Conservation (phyloP, 495 filamentous ascomycete genomes). For the Cryomyces antarcticus region DNA sequence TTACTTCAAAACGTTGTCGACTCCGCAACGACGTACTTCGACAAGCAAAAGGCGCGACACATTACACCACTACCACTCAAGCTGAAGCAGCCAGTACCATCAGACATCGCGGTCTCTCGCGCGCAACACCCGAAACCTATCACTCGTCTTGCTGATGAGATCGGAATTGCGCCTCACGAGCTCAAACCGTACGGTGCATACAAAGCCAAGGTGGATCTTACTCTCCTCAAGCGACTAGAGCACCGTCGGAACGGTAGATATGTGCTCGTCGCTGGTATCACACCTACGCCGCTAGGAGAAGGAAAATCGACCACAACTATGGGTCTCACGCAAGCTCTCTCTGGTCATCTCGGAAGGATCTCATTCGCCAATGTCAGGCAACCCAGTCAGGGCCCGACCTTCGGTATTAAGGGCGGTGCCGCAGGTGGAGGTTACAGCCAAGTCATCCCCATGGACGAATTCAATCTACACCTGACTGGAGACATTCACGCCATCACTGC, state of each 20-base stretch:
- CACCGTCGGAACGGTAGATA: slow-evolving; percentile 82
- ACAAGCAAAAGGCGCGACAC: slow-evolving; percentile 53
- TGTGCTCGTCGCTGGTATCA: slow-evolving; percentile 84
- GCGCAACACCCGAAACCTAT: slow-evolving; percentile 81
- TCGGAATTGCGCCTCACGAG: slow-evolving; percentile 71
- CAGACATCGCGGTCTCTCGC: slow-evolving; percentile 81
- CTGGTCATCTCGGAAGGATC: slow-evolving; percentile 67
- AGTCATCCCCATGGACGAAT: slow-evolving; percentile 99
- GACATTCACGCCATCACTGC: slow-evolving; percentile 96
- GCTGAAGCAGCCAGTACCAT: slow-evolving; percentile 57
- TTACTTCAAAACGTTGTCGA: slow-evolving; percentile 84
- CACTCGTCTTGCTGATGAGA: slow-evolving; percentile 59
- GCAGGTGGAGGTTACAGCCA: slow-evolving; percentile 95
- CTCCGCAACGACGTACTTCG: slow-evolving; percentile 60
- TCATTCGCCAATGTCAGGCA: slow-evolving; percentile 93
- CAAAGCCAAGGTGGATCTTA: slow-evolving; percentile 85
- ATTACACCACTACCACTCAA: slow-evolving; percentile 65
- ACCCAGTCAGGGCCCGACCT: slow-evolving; percentile 91
- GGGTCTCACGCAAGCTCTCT: slow-evolving; percentile 84
- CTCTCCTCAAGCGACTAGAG: slow-evolving; percentile 56
- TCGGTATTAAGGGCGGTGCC: slow-evolving; percentile 95
- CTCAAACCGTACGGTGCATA: slow-evolving; percentile 84
- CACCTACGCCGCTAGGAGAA: slow-evolving; percentile 91
- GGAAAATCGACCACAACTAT: slow-evolving; percentile 98
- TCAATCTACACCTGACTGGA: slow-evolving; percentile 92